Evolutionary conservation across 208 protist species (phyloP), one percentile per base, ranked within the genome.

Genomic region (Trypanosoma boissoni): DNA sequence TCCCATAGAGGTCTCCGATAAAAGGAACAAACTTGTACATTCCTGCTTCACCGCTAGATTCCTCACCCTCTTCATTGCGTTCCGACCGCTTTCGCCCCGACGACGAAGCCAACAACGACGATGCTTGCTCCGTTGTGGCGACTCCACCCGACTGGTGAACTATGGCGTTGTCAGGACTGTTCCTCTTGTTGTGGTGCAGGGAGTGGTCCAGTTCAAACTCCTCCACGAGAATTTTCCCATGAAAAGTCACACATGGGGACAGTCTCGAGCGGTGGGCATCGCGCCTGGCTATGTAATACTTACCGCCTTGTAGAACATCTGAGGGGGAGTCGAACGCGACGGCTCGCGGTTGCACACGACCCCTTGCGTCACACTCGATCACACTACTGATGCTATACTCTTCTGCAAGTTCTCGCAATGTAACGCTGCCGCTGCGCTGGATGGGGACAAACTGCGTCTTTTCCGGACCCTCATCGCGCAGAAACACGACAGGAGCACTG

Each of bases 361-460:
- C 87, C 3, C 71, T 51, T 5, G 73, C 66, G 44, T 94, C 83
- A 44, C 87, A 94, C 74, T 94, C 83, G 7, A 94, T 53, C 12
- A 94, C 83, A 43, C 83, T 94, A 58, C 76, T 91, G 44, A 94
- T 75, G 72, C 77, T 78, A 63, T 78, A 90, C 68, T 91, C 87
- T 21, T 91, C 82, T 1, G 80, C 74, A 31, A 94, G 48, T 24
- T 94, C 76, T 26, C 66, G 66, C 32, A 94, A 60, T 8, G 83
- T 91, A 23, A 91, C 45, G 50, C 79, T 87, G 21, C 63, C 60
- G 24, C 67, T 55, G 62, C 78, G 61, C 42, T 72, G 58, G 24
- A 94, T 64, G 3, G 83, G 79, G 3, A 84, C 56, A 59, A 81
- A 83, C 4, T 34, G 14, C 12, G 64, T 23, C 6, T 48, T 18